Evolutionary conservation across 495 filamentous ascomycete genomes (phyloP).

Genomic region (Aspergillus biplanus): DNA sequence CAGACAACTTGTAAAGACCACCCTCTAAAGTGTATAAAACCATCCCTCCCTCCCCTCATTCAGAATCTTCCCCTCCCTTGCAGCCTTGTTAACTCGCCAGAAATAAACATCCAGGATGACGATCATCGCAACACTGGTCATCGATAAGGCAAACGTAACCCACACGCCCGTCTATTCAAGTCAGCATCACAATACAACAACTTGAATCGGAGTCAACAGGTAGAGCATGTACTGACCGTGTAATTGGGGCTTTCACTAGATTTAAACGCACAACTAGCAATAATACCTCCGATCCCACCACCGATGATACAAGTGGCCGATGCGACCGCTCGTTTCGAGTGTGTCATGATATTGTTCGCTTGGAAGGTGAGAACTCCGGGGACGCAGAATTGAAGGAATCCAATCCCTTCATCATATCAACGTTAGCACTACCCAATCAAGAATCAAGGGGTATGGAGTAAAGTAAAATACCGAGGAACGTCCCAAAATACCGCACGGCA

Average conservation of each 20-base stretch:
- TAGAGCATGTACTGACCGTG: constrained; percentile 2
- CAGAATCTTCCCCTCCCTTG: constrained; percentile 2
- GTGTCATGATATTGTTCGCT: constrained; percentile 22
- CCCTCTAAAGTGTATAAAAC: too few relatives aligned
- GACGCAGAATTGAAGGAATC: constrained; percentile 21
- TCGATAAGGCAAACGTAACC: constrained; percentile 21
- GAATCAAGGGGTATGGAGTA: neutral
- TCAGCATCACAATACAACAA: too few relatives aligned
- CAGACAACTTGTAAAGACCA: too few relatives aligned
- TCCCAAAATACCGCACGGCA: constrained; percentile 19
- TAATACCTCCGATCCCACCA: constrained; percentile 20
- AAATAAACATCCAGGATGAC: constrained; percentile 17
- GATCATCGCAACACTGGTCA: constrained; percentile 12
- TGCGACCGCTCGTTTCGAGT: constrained; percentile 21
- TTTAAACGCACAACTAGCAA: constrained; percentile 23
- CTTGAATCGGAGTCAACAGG: too few relatives aligned
- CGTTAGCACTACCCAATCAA: neutral
- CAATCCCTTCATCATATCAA: constrained; percentile 3
- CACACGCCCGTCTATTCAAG: constrained; percentile 12
- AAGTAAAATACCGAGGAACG: constrained; percentile 16
- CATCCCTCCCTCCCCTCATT: too few relatives aligned
- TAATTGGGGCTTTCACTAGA: constrained; percentile 21
- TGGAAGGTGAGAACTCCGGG: constrained; percentile 20
- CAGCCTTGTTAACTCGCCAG: constrained; percentile 19
- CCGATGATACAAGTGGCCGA: constrained; percentile 24